phyloP scores from a whole-genome alignment of 2,329 filamentous ascomycete genomes.

The Orbilia oligospora region DNA sequence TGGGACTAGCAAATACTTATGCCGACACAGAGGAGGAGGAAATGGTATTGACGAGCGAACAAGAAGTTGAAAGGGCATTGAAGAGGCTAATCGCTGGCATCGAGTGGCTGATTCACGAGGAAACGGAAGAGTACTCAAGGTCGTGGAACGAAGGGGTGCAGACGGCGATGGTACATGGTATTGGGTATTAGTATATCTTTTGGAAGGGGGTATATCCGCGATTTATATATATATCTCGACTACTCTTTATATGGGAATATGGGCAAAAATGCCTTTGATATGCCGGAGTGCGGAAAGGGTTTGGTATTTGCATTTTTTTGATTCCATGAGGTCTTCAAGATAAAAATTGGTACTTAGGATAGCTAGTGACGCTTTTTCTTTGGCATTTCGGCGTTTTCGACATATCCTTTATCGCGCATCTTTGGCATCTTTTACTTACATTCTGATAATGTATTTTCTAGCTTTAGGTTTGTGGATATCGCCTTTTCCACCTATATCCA shows the following conservation, averaged over 20 bases:
- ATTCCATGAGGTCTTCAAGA: not conserved
- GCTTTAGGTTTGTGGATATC: not conserved
- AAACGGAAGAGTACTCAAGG: slow-evolving; percentile 48
- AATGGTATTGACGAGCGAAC: slow-evolving; percentile 53
- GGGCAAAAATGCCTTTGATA: not conserved
- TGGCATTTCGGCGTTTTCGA: slow-evolving; percentile 6
- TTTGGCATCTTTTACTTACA: slow-evolving; percentile 1
- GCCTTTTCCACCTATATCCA: not conserved
- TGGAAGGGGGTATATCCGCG: not conserved
- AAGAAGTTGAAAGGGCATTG: slow-evolving; percentile 55
- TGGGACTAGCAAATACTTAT: slow-evolving; percentile 42
- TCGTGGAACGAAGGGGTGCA: slow-evolving; percentile 38
- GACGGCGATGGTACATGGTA: slow-evolving; percentile 47
- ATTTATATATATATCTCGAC: not conserved
- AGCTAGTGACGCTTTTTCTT: not conserved
- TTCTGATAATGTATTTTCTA: slow-evolving; percentile 1
- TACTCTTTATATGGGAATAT: not conserved
- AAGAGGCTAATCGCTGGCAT: slow-evolving; percentile 50
- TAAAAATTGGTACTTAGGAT: slow-evolving; percentile 4
- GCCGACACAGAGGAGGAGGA: slow-evolving; percentile 56
- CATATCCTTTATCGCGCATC: not conserved
- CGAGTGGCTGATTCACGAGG: slow-evolving; percentile 55
- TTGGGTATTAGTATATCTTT: slow-evolving; percentile 29
- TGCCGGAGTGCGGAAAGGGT: not conserved
- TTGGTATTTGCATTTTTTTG: not conserved